Percentiles rank a stretch among this genome's conserved stretches.
Evolutionary conservation across 805 yeast species (phyloP).

Genomic region (Kodamaea sagamina): DNA sequence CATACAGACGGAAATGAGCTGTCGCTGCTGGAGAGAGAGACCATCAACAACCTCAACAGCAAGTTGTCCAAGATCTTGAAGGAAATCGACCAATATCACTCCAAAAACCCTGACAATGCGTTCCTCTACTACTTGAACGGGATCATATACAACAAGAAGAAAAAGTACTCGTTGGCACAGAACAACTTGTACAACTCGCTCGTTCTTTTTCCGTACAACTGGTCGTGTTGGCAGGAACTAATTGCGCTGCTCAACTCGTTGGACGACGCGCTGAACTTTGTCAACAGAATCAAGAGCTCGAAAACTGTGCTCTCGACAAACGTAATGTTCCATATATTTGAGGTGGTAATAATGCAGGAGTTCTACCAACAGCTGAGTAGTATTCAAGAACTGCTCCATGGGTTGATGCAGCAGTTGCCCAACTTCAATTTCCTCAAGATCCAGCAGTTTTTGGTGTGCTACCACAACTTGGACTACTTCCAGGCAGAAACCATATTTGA

Average conservation of each 20-base stretch:
- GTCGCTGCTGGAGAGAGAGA: constrained; percentile 13
- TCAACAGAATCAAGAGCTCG: constrained; percentile 39
- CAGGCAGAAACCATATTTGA: constrained; percentile 82
- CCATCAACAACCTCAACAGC: constrained; percentile 26
- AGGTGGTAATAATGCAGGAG: constrained; percentile 70
- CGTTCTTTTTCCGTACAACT: constrained; percentile 74
- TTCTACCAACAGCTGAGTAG: constrained; percentile 67
- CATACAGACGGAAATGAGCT: not conserved
- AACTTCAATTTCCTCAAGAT: constrained; percentile 69
- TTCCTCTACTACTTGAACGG: constrained; percentile 76
- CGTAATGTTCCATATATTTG: constrained; percentile 55
- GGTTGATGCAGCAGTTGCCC: constrained; percentile 62
- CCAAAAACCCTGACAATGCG: constrained; percentile 40
- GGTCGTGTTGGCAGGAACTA: constrained; percentile 93
- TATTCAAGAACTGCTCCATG: constrained; percentile 50
- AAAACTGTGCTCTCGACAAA: constrained; percentile 32
- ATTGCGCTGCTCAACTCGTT: constrained; percentile 58
- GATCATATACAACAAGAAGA: constrained; percentile 60
- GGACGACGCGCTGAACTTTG: constrained; percentile 55
- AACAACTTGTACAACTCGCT: constrained; percentile 61
- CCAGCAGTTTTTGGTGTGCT: constrained; percentile 79
- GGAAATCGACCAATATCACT: constrained; percentile 40
- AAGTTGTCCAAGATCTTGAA: constrained; percentile 37
- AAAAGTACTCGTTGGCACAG: constrained; percentile 62
- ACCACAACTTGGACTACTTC: constrained; percentile 81